phyloP scores from a whole-genome alignment of 257 asterid genomes.

The Nicotiana sylvestris region DNA sequence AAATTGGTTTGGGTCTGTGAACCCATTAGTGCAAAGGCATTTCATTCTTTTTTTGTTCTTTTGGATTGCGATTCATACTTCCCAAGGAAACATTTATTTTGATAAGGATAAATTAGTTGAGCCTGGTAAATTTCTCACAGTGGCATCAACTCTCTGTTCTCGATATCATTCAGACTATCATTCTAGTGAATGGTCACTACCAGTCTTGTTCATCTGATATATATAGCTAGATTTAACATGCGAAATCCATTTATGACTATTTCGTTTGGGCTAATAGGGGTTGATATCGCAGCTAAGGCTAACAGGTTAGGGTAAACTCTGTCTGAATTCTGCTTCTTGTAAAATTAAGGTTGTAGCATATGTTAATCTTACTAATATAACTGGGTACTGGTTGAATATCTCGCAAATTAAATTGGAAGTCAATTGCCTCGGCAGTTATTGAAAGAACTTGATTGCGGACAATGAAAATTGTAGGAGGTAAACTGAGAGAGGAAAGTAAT shows the following conservation, averaged over 20 bases:
- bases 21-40: neutral
- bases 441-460: neutral
- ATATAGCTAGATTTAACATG: neutral
- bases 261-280: neutral
- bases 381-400: slow-evolving; percentile 3
- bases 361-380: neutral
- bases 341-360: neutral
- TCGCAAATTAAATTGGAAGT: neutral
- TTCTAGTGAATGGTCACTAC: neutral
- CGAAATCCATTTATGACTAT: neutral
- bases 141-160: neutral
- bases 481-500: neutral
- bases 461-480: neutral
- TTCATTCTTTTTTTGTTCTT: neutral
- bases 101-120: neutral
- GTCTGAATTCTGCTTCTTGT: neutral
- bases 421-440: neutral
- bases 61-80: too few relatives aligned
- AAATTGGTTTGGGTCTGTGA: neutral
- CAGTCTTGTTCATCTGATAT: neutral
- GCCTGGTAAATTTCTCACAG: neutral
- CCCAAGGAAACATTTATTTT: neutral
- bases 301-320: neutral
- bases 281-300: neutral
- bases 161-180: neutral